Base-by-base conservation (phyloP, 805 yeast genomes). In the Yamadazyma laniorum region DNA sequence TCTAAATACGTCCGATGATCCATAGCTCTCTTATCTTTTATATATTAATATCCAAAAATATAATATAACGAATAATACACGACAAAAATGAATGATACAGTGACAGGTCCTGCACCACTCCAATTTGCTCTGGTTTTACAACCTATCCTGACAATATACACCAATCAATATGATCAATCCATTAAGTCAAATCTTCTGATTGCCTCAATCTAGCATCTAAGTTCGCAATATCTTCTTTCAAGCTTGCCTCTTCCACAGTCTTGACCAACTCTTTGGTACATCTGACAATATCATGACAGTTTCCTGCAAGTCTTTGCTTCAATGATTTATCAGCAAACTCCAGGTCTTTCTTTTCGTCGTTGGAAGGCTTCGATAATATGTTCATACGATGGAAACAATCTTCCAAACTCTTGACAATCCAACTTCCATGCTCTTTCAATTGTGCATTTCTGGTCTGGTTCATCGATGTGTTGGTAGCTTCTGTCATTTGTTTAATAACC, bases 211-310 rank as follows among this genome's bases (percentile, higher is more conserved):
- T 75, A 9, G 87, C 80, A 61, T 88, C 90, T 49, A 88, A 72
- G 48, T 82, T 80, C 4, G 81, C 89, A 51, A 90, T 85, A 52
- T 89, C 96, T 49, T 84, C 90, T 53, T 83, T 83, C 52, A 90
- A 67, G 54, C 90, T 84, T 17, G 95, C 95, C 57, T 90, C 97
- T 58, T 91, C 97, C 4, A 91, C 96, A 1, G 95, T 86, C 65
- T 90, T 90, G 15, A 91, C 98, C 55, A 91, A 74, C 61, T 91
- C 98, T 60, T 90, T 91, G 4, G 97, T 91, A 59, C 95, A 85
- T 62, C 91, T 89, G 17, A 97, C 97, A 64, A 91, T 86, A 59
- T 91, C 98, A 65, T 89, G 91, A 19, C 96, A 91, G 49, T 90
- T 84, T 2, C 97, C 97, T 0, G 98, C 98, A 48, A 91, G 76